Conservation (phyloP, 805 yeast species). For the Maudiozyma saulgeensis region DNA sequence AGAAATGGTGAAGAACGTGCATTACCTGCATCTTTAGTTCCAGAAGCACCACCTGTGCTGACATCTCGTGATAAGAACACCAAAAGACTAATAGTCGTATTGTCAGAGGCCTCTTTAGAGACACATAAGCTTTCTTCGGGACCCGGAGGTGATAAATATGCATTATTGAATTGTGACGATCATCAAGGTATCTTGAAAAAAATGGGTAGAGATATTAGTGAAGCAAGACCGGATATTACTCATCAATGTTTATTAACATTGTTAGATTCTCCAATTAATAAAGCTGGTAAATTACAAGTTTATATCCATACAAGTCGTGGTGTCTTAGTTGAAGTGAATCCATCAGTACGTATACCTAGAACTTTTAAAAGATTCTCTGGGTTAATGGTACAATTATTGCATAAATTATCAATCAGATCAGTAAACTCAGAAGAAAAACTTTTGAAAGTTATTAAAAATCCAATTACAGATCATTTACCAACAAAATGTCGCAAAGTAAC, state of each 20-base stretch:
- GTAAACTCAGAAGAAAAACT: conserved; percentile 93
- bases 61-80: conserved; percentile 79
- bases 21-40: conserved; percentile 68
- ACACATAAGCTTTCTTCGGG: conserved; percentile 84
- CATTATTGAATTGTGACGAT: conserved; percentile 91
- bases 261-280: conserved; percentile 94
- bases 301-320: conserved; percentile 94
- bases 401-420: conserved; percentile 83
- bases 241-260: conserved; percentile 93
- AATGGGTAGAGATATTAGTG: conserved; percentile 95
- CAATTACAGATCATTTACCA: conserved; percentile 93
- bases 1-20: conserved; percentile 31
- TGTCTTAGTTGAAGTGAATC: conserved; percentile 90
- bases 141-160: conserved; percentile 82
- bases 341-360: conserved; percentile 93
- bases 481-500: conserved; percentile 92
- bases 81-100: conserved; percentile 84
- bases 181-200: conserved; percentile 92
- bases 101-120: conserved; percentile 91
- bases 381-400: conserved; percentile 91
- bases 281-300: conserved; percentile 94
- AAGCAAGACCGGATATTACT: conserved; percentile 98
- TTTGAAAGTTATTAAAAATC: conserved; percentile 89
- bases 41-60: conserved; percentile 74
- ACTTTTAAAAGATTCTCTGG: conserved; percentile 97